Conservation (phyloP, 2,329 filamentous ascomycete genomes). For the Tolypocladium guangdongense region DNA sequence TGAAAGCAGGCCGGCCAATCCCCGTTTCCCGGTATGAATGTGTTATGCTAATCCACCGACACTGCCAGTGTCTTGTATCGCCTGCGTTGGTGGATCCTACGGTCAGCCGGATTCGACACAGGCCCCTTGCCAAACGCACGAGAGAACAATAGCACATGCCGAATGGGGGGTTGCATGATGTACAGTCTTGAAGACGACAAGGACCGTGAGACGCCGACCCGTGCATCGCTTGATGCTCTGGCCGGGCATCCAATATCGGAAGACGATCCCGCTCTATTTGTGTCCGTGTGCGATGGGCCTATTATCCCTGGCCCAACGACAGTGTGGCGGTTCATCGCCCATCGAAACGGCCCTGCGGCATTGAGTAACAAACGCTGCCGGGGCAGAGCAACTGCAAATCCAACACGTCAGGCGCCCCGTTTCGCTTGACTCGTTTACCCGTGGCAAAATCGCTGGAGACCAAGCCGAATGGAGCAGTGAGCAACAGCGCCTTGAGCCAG, state of each 20-base stretch:
- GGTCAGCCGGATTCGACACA: background rate
- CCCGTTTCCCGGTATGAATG: too few relatives aligned
- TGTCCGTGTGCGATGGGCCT: background rate
- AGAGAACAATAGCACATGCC: background rate
- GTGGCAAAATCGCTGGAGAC: background rate
- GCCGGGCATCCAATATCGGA: background rate
- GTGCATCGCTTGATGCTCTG: background rate
- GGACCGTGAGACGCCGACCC: background rate
- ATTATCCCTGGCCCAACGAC: background rate
- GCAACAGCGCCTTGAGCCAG: background rate
- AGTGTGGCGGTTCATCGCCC: too few relatives aligned
- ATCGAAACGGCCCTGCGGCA: background rate
- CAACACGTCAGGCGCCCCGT: slow-evolving; percentile 1
- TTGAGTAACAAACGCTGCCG: background rate
- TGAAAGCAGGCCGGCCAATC: background rate
- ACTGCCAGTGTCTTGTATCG: background rate
- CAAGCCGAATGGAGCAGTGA: background rate
- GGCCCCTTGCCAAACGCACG: background rate
- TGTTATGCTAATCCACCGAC: background rate
- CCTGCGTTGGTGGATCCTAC: background rate
- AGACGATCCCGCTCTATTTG: background rate
- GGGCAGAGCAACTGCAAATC: background rate
- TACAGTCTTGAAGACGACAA: background rate
- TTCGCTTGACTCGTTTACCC: background rate
- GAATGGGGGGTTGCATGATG: background rate